Conservation (phyloP, 2,329 filamentous ascomycete species). For the Epichloe coenophiala region DNA sequence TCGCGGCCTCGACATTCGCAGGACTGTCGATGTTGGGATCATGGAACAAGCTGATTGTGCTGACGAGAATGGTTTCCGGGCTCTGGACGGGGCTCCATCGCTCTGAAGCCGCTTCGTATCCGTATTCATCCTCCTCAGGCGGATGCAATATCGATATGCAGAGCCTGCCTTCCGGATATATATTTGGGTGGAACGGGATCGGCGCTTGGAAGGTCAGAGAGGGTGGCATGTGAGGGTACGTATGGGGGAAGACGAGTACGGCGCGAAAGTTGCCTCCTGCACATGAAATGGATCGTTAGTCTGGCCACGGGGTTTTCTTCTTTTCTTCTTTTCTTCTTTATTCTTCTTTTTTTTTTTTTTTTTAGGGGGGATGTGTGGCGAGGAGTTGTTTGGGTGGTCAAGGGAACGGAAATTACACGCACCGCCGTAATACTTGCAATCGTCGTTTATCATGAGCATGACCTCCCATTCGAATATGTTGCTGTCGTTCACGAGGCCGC, state of each 20-base stretch:
- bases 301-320: not conserved
- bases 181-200: conserved; percentile 85
- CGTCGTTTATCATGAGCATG: conserved; percentile 95
- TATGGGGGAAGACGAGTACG: conserved; percentile 64
- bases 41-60: conserved; percentile 82
- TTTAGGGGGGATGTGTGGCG: not conserved
- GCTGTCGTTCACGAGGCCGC: conserved; percentile 68
- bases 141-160: conserved; percentile 97
- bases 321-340: no score
- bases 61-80: conserved; percentile 90
- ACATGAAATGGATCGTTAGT: not conserved
- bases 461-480: conserved; percentile 98
- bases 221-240: conserved; percentile 80
- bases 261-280: conserved; percentile 87
- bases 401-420: conserved; percentile 16
- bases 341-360: no score
- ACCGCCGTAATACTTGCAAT: conserved; percentile 90
- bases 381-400: not conserved
- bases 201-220: conserved; percentile 76
- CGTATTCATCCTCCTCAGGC: conserved; percentile 84
- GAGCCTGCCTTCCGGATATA: conserved; percentile 75
- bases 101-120: conserved; percentile 82
- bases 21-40: conserved; percentile 92
- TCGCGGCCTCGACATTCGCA: conserved; percentile 87
- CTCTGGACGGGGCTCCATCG: conserved; percentile 92